These are phyloP conservation scores for Cladophialophora bantiana DNA, from an alignment of 2,329 filamentous ascomycete species.

Conservation along the genomic window DNA sequence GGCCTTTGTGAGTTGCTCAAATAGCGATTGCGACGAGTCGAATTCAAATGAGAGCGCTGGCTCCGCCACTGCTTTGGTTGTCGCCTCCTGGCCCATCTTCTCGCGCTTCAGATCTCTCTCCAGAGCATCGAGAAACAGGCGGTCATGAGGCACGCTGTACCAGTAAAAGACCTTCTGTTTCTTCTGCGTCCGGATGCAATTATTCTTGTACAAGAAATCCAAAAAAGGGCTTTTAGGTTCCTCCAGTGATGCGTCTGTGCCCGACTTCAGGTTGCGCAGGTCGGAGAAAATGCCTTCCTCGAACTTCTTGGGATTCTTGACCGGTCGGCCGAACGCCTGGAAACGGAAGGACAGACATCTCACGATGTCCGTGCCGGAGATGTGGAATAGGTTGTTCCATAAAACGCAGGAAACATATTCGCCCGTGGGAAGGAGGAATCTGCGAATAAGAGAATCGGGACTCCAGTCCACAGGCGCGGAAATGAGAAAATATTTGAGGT, in stretches of 20 bases:
- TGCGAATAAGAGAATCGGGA: slow-evolving; percentile 92
- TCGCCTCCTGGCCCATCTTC: slow-evolving; percentile 99
- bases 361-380: slow-evolving; percentile 98
- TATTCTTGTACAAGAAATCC: slow-evolving; percentile 99
- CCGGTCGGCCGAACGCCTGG: slow-evolving; percentile 95
- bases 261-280: slow-evolving; percentile 95
- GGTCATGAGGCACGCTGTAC: slow-evolving; percentile 98
- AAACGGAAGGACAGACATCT: slow-evolving; percentile 97
- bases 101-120: slow-evolving; percentile 98
- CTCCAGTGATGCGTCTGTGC: slow-evolving; percentile 96
- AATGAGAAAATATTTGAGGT: slow-evolving; percentile 99
- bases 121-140: slow-evolving; percentile 94
- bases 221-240: slow-evolving; percentile 98
- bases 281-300: slow-evolving; percentile 99
- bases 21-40: slow-evolving; percentile 97
- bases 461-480: slow-evolving; percentile 98
- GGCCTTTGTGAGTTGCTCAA: slow-evolving; percentile 98
- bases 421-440: slow-evolving; percentile 93
- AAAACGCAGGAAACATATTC: slow-evolving; percentile 99
- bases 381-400: slow-evolving; percentile 99
- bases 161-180: slow-evolving; percentile 99
- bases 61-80: slow-evolving; percentile 94
- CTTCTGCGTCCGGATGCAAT: slow-evolving; percentile 99
- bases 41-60: slow-evolving; percentile 98
- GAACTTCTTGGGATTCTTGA: slow-evolving; percentile 99